Evolutionary conservation across 768 basidiomycete genomes (phyloP).

Genomic region (Pisolithus orientalis): DNA sequence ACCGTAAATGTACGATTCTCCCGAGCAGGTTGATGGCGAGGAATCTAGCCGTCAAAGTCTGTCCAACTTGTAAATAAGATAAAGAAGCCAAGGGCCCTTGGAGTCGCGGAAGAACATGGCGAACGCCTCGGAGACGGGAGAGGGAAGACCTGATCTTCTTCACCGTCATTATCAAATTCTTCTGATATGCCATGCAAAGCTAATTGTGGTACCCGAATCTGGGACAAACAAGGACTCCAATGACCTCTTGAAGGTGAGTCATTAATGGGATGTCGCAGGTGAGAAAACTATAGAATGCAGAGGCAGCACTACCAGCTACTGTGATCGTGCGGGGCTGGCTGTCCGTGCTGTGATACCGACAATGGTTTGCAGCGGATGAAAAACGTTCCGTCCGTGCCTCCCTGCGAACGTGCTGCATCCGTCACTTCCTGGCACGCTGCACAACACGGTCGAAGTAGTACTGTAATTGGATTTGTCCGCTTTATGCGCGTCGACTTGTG

Average conservation of each 20-base stretch:
- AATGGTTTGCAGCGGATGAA: conserved; percentile 52
- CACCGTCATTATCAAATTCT: conserved; percentile 40
- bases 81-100: conserved; percentile 26
- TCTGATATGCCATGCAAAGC: conserved; percentile 23
- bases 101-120: conserved; percentile 35
- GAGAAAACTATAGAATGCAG: conserved; percentile 13
- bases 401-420: conserved; percentile 49
- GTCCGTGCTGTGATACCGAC: conserved; percentile 40
- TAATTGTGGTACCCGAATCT: conserved; percentile 5
- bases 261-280: conserved; percentile 35
- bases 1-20: conserved; percentile 5
- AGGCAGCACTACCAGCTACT: conserved; percentile 25
- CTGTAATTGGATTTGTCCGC: conserved; percentile 38
- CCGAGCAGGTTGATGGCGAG: conserved; percentile 13
- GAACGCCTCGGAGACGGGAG: conserved; percentile 54
- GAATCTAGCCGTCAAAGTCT: conserved; percentile 4
- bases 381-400: conserved; percentile 59
- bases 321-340: conserved; percentile 27
- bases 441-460: conserved; percentile 73
- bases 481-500: conserved; percentile 11
- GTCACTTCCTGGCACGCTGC: conserved; percentile 52
- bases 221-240: conserved; percentile 5
- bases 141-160: conserved; percentile 54
- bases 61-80: conserved; percentile 16
- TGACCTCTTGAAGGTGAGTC: neutral